Evolutionary conservation across 176 grass and related monocot species (phyloP).

Genomic region (Zea luxurians): DNA sequence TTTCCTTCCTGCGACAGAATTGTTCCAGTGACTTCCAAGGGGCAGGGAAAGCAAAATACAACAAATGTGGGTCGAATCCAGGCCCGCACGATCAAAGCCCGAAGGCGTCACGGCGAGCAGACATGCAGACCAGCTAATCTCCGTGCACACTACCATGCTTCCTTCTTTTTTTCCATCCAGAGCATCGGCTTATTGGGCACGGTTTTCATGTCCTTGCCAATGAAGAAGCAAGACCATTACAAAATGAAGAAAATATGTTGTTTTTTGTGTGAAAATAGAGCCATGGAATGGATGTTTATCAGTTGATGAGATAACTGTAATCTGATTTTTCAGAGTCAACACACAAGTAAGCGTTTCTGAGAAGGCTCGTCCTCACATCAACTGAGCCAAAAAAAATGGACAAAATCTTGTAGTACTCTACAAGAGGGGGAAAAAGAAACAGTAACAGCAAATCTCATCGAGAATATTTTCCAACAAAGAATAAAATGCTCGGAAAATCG

Average conservation of each 20-base stretch:
- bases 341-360: constrained; percentile 64
- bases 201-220: neutral
- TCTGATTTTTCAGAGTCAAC: constrained; percentile 72
- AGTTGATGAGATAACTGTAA: constrained; percentile 98
- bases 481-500: neutral
- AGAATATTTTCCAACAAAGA: neutral
- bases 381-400: constrained; percentile 27
- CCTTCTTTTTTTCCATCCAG: constrained; percentile 65
- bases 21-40: too few relatives aligned
- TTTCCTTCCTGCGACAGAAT: too few relatives aligned
- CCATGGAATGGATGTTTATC: neutral
- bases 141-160: constrained; percentile 88
- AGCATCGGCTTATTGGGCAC: constrained; percentile 96
- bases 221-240: too few relatives aligned
- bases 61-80: constrained; percentile 69
- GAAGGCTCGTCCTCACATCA: constrained; percentile 71
- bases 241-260: neutral
- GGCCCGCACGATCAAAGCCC: constrained; percentile 74
- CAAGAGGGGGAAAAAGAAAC: too few relatives aligned
- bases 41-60: neutral
- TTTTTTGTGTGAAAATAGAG: neutral
- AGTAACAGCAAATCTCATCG: too few relatives aligned
- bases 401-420: neutral
- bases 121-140: constrained; percentile 67
- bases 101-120: constrained; percentile 86